Conservation (phyloP, 139 green algal species). For the Coelastrella sp. region DNA sequence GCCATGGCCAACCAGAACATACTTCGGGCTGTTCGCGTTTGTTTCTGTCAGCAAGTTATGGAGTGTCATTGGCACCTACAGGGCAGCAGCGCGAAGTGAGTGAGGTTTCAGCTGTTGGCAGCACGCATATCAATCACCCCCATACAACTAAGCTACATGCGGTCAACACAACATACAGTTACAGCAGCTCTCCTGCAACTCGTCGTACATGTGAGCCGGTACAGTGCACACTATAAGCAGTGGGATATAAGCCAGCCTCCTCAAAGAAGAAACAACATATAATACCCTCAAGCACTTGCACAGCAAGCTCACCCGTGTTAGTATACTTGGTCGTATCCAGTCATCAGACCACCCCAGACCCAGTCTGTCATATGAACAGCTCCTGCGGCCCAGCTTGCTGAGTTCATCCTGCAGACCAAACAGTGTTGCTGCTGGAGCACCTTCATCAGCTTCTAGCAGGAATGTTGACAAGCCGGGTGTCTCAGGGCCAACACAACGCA, state of each 20-base stretch:
- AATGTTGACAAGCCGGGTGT: background rate
- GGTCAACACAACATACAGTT: no score
- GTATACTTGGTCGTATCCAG: background rate
- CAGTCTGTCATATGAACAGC: slow-evolving; percentile 30
- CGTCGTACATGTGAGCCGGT: no score
- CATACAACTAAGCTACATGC: no score
- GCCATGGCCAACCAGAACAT: slow-evolving; percentile 17
- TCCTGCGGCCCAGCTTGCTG: background rate
- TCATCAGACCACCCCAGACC: slow-evolving; percentile 14
- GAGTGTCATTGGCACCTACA: slow-evolving; percentile 15
- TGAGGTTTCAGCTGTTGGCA: no score
- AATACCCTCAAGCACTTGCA: no score
- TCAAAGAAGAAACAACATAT: no score
- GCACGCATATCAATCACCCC: no score
- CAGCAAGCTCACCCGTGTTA: background rate
- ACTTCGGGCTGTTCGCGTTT: background rate
- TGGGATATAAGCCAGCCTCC: no score
- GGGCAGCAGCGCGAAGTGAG: background rate
- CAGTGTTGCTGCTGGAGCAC: slow-evolving; percentile 9
- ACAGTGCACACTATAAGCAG: no score
- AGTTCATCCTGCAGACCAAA: slow-evolving; percentile 27
- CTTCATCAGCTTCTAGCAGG: background rate
- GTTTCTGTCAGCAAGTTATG: background rate
- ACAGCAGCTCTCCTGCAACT: no score
- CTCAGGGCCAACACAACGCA: slow-evolving; percentile 1